These are phyloP conservation scores for Talaromyces proteolyticus DNA, from an alignment of 495 filamentous ascomycete genomes.

Conservation along the genomic window DNA sequence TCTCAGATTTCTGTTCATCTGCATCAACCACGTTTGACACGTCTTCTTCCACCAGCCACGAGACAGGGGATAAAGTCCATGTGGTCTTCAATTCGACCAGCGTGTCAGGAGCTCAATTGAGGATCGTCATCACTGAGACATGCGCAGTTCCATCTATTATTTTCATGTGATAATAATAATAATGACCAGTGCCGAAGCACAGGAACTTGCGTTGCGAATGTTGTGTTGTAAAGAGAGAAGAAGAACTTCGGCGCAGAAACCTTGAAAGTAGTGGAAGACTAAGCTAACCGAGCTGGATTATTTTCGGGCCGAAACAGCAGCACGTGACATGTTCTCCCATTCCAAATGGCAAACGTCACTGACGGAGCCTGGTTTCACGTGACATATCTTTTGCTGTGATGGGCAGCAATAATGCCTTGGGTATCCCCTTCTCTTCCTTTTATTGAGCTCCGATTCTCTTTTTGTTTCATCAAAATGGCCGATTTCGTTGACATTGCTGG, in stretches of 20 bases:
- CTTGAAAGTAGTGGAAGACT: not conserved
- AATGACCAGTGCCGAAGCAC: not conserved
- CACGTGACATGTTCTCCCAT: too few relatives aligned
- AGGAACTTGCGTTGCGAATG: too few relatives aligned
- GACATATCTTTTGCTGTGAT: too few relatives aligned
- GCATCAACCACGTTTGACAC: slow-evolving; percentile 14
- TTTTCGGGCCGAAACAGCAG: slow-evolving; percentile 5
- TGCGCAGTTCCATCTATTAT: slow-evolving; percentile 1
- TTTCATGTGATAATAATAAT: not conserved
- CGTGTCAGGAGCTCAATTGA: slow-evolving; percentile 11
- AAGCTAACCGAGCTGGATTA: slow-evolving; percentile 8
- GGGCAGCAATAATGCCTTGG: not conserved
- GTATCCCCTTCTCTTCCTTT: not conserved
- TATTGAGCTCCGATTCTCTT: not conserved
- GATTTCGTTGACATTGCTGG: not conserved
- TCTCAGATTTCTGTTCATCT: slow-evolving; percentile 30
- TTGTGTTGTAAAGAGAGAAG: too few relatives aligned
- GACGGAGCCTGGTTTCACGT: too few relatives aligned
- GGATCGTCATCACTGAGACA: slow-evolving; percentile 7
- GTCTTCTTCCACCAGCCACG: slow-evolving; percentile 7
- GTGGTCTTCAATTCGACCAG: slow-evolving; percentile 15
- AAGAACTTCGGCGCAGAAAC: not conserved
- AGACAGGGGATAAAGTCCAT: slow-evolving; percentile 15
- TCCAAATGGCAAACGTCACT: too few relatives aligned
- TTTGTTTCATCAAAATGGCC: not conserved